These are phyloP conservation scores for Didymella sp. DNA, from an alignment of 2,329 filamentous ascomycete genomes.

Conservation along the genomic window DNA sequence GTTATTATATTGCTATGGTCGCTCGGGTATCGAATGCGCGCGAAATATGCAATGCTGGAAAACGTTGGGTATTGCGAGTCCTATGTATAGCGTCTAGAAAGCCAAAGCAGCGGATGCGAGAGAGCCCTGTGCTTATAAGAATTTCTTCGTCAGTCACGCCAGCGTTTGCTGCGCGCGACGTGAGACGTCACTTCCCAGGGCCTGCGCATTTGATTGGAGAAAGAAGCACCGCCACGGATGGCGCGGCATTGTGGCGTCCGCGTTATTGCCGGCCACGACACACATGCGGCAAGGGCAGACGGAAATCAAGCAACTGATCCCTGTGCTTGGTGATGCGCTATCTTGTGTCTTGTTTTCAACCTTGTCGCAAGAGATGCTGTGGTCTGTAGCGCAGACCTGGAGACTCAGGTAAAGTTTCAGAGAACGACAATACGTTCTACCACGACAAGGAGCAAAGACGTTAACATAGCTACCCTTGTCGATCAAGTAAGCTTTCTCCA, in stretches of 20 bases:
- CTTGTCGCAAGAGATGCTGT: background rate
- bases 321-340: background rate
- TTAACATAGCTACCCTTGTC: background rate
- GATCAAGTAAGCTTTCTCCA: background rate
- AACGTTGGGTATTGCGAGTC: background rate
- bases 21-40: background rate
- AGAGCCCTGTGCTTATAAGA: slow-evolving; percentile 12
- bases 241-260: slow-evolving; percentile 3
- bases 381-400: background rate
- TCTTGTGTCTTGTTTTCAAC: background rate
- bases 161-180: slow-evolving; percentile 8
- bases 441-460: background rate
- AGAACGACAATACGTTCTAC: background rate
- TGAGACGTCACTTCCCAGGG: slow-evolving; percentile 16
- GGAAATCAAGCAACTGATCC: background rate
- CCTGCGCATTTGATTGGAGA: slow-evolving; percentile 6
- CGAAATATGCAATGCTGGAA: slow-evolving; percentile 5
- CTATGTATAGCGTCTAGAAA: background rate
- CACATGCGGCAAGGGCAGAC: background rate
- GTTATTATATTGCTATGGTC: background rate
- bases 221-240: slow-evolving; percentile 6
- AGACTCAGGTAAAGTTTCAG: background rate
- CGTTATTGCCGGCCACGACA: background rate
- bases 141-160: slow-evolving; percentile 15
- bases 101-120: background rate